A percentile compares a stretch with the other conserved stretches of the same genome.
Conservation (phyloP, 2,329 filamentous ascomycete species). For the Penicillium oxalicum region DNA sequence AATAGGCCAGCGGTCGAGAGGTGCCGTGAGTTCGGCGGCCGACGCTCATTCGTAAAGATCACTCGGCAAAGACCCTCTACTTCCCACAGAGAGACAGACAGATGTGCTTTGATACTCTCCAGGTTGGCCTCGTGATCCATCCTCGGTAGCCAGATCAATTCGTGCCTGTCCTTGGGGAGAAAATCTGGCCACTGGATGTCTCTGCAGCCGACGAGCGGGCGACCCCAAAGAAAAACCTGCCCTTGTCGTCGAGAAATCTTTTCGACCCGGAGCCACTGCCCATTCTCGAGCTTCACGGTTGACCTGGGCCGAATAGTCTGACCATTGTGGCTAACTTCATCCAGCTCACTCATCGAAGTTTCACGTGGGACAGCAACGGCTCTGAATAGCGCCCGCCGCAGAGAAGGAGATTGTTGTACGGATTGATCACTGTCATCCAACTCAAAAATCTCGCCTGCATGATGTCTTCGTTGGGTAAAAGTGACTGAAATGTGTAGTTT, state of each 20-base stretch:
- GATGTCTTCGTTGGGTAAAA: too few species aligned
- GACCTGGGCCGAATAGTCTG: conserved; percentile 24
- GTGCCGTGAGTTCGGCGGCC: conserved; percentile 22
- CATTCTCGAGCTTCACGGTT: conserved; percentile 35
- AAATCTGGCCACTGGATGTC: conserved; percentile 27
- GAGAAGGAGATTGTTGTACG: neutral
- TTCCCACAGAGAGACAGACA: conserved; percentile 38
- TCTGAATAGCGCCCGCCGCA: neutral
- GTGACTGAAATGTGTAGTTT: too few species aligned
- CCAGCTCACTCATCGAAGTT: conserved; percentile 1
- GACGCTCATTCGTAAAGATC: conserved; percentile 49
- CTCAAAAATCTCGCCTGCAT: too few species aligned
- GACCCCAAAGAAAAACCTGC: conserved; percentile 34
- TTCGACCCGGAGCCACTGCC: conserved; percentile 38
- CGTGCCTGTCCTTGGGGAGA: conserved; percentile 37
- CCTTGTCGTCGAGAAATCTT: conserved; percentile 28
- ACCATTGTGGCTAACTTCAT: conserved; percentile 15
- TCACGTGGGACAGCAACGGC: neutral
- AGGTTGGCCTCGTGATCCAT: conserved; percentile 21
- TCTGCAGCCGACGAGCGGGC: conserved; percentile 23
- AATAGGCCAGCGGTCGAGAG: conserved; percentile 16
- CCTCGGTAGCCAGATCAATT: conserved; percentile 41
- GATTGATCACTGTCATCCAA: neutral
- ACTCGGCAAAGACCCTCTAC: conserved; percentile 43
- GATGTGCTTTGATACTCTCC: neutral